Evolutionary conservation across 1,139 yeast species (phyloP).

Genomic region (Magnusiomyces paraingens): DNA sequence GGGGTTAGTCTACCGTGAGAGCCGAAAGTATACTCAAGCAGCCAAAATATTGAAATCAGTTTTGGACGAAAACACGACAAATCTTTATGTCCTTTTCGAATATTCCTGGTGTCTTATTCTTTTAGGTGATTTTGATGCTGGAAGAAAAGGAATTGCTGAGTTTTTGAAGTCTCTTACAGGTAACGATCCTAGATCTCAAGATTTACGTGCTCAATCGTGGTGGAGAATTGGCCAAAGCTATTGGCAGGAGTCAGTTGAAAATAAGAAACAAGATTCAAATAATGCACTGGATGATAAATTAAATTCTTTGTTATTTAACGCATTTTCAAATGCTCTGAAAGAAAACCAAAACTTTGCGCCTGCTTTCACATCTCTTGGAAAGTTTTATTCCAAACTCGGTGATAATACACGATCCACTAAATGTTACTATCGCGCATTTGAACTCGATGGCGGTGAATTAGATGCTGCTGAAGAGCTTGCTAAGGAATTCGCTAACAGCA

Average conservation of each 20-base stretch:
- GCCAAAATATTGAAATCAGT: conserved; percentile 47
- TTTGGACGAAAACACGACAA: conserved; percentile 43
- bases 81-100: conserved; percentile 60
- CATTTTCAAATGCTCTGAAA: conserved; percentile 57
- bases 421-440: conserved; percentile 87
- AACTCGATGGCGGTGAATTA: conserved; percentile 70
- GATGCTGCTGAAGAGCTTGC: conserved; percentile 70
- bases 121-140: conserved; percentile 45
- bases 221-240: conserved; percentile 72
- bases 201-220: conserved; percentile 50
- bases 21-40: conserved; percentile 53
- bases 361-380: conserved; percentile 74
- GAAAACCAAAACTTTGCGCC: conserved; percentile 62
- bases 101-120: conserved; percentile 73
- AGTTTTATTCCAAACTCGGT: conserved; percentile 52
- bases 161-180: conserved; percentile 45
- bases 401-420: conserved; percentile 71
- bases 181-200: conserved; percentile 46
- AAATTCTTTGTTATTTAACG: conserved; percentile 41
- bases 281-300: conserved; percentile 24
- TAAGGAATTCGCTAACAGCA: conserved; percentile 52
- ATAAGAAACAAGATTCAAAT: conserved; percentile 17
- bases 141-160: conserved; percentile 45
- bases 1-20: conserved; percentile 68
- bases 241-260: conserved; percentile 23